Base-by-base conservation (phyloP, 2,329 filamentous ascomycete species). In the Fusarium sp. region DNA sequence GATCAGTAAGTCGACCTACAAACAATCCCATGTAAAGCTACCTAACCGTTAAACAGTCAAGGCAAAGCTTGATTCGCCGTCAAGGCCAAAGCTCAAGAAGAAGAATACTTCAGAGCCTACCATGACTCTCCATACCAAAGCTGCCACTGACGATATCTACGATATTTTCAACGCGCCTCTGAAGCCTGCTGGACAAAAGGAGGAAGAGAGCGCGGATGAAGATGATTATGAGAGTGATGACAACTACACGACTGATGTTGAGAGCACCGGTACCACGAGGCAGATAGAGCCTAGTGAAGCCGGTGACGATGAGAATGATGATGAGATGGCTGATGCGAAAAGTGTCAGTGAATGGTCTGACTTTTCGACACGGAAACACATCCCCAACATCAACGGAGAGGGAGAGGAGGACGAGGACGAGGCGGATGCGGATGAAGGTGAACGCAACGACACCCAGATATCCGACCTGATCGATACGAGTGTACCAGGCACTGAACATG, bases 131-230 rank as follows among this genome's bases (percentile, higher is more conserved):
- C 93, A 98, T 73, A 99, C 95, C 11, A 91, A 87, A 69, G 94
- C 95, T 65, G 95, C 95, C 5, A 97, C 94, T 61, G 93, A 98
- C 69, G 95, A 99, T 69, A 97, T 99, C 48, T 98, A 98, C 71
- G 93, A 93, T 55, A 92, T 99, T 43, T 99, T 98, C 78, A 98
- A 95, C 71, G 91, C 95, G 55, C 94, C 95, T 2, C 49, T 74
- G 65, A 59, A 72, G 65, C 13, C 72, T 47, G 53, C 54, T 42
- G 43, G 61, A 2, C 52, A 72, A 11, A 69, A 74, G 3, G 73
- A 68, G 2, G 78, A 80, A 7, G 79, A 77, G 36, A 82, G 77
- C 48, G 84, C 82, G 24, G 81, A 82, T 3, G 88, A 92, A 12
- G 88, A 89, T 53, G 87, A 90, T 41, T 91, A 91, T 64, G 90